Percentiles rank a stretch among this genome's conserved stretches.
phyloP scores from a whole-genome alignment of 306 rosid species.

The Corylus americana region DNA sequence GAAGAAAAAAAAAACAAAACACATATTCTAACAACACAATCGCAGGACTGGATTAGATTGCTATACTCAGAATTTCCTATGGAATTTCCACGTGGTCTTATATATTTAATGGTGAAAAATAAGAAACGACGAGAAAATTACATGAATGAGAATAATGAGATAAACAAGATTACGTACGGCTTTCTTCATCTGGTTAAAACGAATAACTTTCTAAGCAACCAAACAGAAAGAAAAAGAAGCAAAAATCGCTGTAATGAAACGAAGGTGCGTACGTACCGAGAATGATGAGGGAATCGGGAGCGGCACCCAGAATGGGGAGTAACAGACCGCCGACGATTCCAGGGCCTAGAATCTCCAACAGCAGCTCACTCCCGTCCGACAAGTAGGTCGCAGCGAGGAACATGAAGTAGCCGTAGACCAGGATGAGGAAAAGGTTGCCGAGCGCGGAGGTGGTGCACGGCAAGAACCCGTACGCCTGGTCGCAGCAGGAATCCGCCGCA shows the following conservation, averaged over 20 bases:
- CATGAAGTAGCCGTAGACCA: constrained; percentile 76
- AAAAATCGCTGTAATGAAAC: not conserved
- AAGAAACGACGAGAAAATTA: too few species aligned
- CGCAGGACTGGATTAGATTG: too few species aligned
- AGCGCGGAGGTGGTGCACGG: constrained; percentile 52
- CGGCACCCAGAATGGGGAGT: constrained; percentile 74
- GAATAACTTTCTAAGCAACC: too few species aligned
- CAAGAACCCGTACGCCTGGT: constrained; percentile 52
- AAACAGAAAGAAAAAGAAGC: too few species aligned
- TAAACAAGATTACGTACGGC: too few species aligned
- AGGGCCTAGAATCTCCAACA: constrained; percentile 93
- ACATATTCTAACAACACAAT: too few species aligned
- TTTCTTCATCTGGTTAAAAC: too few species aligned
- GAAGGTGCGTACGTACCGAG: constrained; percentile 31
- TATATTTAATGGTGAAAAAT: too few species aligned
- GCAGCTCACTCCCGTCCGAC: constrained; percentile 76
- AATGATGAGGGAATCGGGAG: constrained; percentile 57
- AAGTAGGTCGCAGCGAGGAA: constrained; percentile 67
- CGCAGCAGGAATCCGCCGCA: constrained; percentile 39
- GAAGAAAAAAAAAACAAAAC: too few species aligned
- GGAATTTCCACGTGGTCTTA: too few species aligned
- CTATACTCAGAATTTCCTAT: too few species aligned
- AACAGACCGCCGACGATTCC: constrained; percentile 91
- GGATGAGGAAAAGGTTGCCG: constrained; percentile 66
- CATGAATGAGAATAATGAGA: too few species aligned